Conservation (phyloP, 1,284 basidiomycete species). For the Vanrija sp. region DNA sequence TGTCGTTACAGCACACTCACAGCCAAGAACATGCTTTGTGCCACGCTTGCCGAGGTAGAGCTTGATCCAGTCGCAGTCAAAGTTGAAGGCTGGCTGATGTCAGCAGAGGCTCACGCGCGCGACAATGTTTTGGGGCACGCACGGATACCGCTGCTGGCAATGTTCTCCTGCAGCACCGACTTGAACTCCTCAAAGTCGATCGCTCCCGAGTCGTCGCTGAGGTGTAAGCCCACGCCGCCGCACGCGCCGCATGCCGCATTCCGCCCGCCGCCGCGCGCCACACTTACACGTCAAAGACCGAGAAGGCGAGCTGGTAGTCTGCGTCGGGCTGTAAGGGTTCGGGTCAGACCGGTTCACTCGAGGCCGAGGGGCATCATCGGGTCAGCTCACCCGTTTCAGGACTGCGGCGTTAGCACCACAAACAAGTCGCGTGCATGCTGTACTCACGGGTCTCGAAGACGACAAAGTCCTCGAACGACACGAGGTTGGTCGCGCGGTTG, state of each 20-base stretch:
- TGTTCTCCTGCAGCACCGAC: conserved; percentile 74
- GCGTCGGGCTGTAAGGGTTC: conserved; percentile 67
- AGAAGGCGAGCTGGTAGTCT: conserved; percentile 93
- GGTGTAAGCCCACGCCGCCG: conserved; percentile 1
- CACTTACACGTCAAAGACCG: conserved; percentile 88
- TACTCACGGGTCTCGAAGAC: conserved; percentile 72
- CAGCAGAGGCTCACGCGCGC: neutral
- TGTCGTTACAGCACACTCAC: conserved; percentile 53
- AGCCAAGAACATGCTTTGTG: conserved; percentile 83
- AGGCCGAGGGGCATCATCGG: neutral
- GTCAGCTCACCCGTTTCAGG: conserved; percentile 35
- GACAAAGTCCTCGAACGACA: conserved; percentile 91
- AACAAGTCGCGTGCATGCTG: neutral
- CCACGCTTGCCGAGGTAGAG: conserved; percentile 87
- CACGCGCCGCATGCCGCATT: neutral
- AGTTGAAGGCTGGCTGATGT: conserved; percentile 66
- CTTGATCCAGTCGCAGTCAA: conserved; percentile 92
- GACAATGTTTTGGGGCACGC: conserved; percentile 12
- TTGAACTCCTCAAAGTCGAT: conserved; percentile 93
- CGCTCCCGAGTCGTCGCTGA: conserved; percentile 75
- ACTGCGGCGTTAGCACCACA: conserved; percentile 21
- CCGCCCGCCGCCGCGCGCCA: neutral
- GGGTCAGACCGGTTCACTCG: neutral
- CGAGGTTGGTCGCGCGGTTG: conserved; percentile 65
- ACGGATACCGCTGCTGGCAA: conserved; percentile 62